Base-by-base conservation (phyloP, 257 asterid genomes). In the Mitragyna speciosa region DNA sequence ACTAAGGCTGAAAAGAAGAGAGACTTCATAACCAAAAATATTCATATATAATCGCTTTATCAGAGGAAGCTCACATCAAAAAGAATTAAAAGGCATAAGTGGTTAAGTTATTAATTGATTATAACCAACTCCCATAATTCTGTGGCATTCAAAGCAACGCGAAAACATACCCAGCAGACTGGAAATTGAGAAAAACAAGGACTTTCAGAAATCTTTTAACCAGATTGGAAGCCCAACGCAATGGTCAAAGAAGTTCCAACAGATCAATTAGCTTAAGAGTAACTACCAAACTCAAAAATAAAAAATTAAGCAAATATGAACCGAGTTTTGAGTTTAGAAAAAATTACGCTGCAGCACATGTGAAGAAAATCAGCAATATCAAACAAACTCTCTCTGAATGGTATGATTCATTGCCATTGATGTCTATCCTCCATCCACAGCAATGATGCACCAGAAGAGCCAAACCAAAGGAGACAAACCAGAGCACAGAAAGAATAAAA, bases 381-480 rank as follows among this genome's bases (percentile, higher is more conserved):
- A 95, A 90, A 80, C 97, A 93, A 75, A 93, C 83, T 85, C 91
- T 91, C 48, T 81, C 82, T 2, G 96, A 87, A 87, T 88, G 87
- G 77, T 81, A 85, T 43, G 93, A 88, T 81, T 87, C 89, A 41
- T 76, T 72, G 56, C 88, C 85, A 0, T 80, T 79, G 58, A 96
- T 85, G 56, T 84, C 84, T 81, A 96, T 88, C 79, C 89, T 91
- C 97, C 99, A 94, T 72, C 97, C 96, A 36, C 93, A 91, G 79
- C 89, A 87, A 83, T 86, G 88, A 80, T 91, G 90, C 76, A 91
- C 89, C 65, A 79, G 77, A 61, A 96, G 94, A 78, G 97, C 97
- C 86, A 89, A 80, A 24, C 97, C 98, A n/a, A 96, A 96, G n/a
- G 86, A 89, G 85, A 92, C 20, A 76, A 96, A 89, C 99, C 99